phyloP scores from a whole-genome alignment of 768 basidiomycete species.

The Chalciporus chontae region DNA sequence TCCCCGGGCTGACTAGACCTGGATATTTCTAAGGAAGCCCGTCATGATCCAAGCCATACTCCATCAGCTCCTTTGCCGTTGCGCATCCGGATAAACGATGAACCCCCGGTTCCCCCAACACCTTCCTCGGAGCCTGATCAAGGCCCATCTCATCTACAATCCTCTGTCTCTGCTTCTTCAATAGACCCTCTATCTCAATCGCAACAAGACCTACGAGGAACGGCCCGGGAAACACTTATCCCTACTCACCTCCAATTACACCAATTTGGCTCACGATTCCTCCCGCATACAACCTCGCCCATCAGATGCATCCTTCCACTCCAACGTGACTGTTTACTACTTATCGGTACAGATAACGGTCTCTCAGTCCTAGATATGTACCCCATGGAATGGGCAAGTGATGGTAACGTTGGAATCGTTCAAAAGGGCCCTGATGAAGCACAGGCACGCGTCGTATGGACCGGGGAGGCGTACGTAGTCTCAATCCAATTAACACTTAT shows the following conservation, averaged over 20 bases:
- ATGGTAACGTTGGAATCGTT: constrained; percentile 38
- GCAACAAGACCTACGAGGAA: constrained; percentile 32
- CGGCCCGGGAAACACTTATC: constrained; percentile 48
- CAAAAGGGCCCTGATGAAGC: constrained; percentile 71
- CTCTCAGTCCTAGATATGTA: constrained; percentile 82
- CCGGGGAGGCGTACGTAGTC: constrained; percentile 64
- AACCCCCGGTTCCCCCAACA: constrained; percentile 28
- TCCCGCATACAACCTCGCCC: constrained; percentile 72
- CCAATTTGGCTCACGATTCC: constrained; percentile 81
- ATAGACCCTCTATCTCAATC: constrained; percentile 28
- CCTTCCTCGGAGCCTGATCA: constrained; percentile 8
- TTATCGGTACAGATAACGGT: constrained; percentile 78
- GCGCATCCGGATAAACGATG: constrained; percentile 44
- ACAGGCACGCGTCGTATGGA: constrained; percentile 63
- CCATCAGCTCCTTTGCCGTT: constrained; percentile 19
- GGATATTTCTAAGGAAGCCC: constrained; percentile 14
- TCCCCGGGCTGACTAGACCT: constrained; percentile 8
- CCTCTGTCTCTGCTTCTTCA: constrained; percentile 12
- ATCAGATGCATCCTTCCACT: constrained; percentile 77
- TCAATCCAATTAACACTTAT: neutral
- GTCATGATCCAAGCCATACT: constrained; percentile 9
- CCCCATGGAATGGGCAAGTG: constrained; percentile 59
- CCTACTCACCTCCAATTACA: constrained; percentile 68
- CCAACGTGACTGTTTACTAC: constrained; percentile 57
- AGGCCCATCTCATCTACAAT: constrained; percentile 4